Conservation (phyloP, 2,329 filamentous ascomycete species). For the Penicillium sp. region DNA sequence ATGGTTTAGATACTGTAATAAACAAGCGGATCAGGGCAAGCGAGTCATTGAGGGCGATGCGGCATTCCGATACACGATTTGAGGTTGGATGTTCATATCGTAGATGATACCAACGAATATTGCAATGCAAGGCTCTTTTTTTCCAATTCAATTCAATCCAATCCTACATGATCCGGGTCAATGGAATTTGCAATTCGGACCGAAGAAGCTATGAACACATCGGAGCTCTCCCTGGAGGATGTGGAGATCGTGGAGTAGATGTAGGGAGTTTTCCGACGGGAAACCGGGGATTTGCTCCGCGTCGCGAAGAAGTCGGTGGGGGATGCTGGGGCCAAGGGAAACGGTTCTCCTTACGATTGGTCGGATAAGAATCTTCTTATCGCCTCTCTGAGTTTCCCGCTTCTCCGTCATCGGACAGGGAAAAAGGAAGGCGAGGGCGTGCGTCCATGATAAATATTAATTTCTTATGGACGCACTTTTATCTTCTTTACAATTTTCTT, state of each 20-base stretch:
- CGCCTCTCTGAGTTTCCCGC: slow-evolving; percentile 3
- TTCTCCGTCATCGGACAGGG: slow-evolving; percentile 10
- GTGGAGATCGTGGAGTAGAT: slow-evolving; percentile 5
- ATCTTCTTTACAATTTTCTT: slow-evolving; percentile 3
- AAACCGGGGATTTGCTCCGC: slow-evolving; percentile 8
- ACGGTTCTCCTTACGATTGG: not conserved
- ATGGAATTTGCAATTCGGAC: not conserved
- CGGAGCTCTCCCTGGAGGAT: not conserved
- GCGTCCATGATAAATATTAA: slow-evolving; percentile 3
- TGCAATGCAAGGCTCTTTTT: not conserved
- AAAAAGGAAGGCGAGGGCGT: not conserved
- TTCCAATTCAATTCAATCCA: not conserved
- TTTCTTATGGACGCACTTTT: not conserved
- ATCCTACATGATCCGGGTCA: not conserved
- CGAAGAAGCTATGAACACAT: not conserved
- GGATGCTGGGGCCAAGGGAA: not conserved
- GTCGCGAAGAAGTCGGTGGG: not conserved
- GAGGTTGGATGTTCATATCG: not conserved
- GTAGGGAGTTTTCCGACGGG: slow-evolving; percentile 19
- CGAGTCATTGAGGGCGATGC: slow-evolving; percentile 36
- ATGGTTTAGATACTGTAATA: slow-evolving; percentile 36
- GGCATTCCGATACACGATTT: slow-evolving; percentile 42
- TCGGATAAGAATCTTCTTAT: slow-evolving; percentile 2
- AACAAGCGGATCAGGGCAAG: slow-evolving; percentile 36
- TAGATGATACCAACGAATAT: not conserved